Conservation (phyloP, 805 yeast species). For the Phaffomyces thermotolerans region DNA sequence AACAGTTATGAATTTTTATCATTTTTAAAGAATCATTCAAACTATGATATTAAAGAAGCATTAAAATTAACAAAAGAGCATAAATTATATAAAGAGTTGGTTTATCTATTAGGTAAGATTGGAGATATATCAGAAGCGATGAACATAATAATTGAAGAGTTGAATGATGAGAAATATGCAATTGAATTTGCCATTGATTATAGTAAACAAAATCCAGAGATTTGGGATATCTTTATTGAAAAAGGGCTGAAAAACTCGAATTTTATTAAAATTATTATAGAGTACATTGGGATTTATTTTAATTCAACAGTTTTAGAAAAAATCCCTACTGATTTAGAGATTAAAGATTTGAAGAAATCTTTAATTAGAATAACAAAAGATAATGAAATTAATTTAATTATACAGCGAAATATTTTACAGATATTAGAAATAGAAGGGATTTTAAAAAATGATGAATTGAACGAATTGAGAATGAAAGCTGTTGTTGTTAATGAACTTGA, state of each 20-base stretch:
- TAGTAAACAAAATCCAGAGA: slow-evolving; percentile 52
- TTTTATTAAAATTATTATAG: slow-evolving; percentile 70
- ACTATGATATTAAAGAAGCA: slow-evolving; percentile 65
- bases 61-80: slow-evolving; percentile 53
- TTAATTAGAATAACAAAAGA: slow-evolving; percentile 56
- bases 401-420: slow-evolving; percentile 48
- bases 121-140: slow-evolving; percentile 78
- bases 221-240: slow-evolving; percentile 71
- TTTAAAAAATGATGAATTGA: slow-evolving; percentile 26
- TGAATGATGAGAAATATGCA: slow-evolving; percentile 75
- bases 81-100: slow-evolving; percentile 60
- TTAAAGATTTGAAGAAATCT: slow-evolving; percentile 58
- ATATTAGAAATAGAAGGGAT: slow-evolving; percentile 49
- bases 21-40: slow-evolving; percentile 51
- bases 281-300: slow-evolving; percentile 54
- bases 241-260: slow-evolving; percentile 65
- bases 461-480: slow-evolving; percentile 27
- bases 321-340: slow-evolving; percentile 54
- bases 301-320: slow-evolving; percentile 62
- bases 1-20: slow-evolving; percentile 41
- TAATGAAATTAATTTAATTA: slow-evolving; percentile 45
- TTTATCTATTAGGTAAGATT: slow-evolving; percentile 70
- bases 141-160: slow-evolving; percentile 63
- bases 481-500: slow-evolving; percentile 8
- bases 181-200: slow-evolving; percentile 66